phyloP scores from a whole-genome alignment of 345 rosid species.

The Aquilaria yunnanensis region DNA sequence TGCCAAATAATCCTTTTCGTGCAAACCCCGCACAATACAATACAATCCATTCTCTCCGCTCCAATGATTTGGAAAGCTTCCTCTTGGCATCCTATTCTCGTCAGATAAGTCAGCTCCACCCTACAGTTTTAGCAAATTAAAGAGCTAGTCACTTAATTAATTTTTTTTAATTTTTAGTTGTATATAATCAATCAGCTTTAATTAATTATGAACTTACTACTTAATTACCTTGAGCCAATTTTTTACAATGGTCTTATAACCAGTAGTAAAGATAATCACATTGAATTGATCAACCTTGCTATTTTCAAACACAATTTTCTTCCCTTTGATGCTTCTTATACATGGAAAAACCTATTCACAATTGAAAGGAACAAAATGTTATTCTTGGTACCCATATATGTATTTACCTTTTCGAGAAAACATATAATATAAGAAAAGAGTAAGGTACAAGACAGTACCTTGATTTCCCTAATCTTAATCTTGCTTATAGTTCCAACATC shows the following conservation, averaged over 20 bases:
- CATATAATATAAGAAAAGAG: background rate
- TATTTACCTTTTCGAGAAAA: too few relatives aligned
- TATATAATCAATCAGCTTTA: background rate
- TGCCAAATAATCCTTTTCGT: too few relatives aligned
- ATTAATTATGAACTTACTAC: too few relatives aligned
- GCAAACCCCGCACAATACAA: too few relatives aligned
- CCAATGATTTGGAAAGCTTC: too few relatives aligned
- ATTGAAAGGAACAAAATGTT: too few relatives aligned
- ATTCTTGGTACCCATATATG: background rate
- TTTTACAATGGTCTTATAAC: conserved; percentile 9
- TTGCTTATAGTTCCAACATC: conserved; percentile 19
- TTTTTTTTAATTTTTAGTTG: background rate
- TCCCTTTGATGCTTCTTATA: background rate
- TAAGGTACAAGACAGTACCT: conserved; percentile 6
- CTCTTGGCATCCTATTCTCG: background rate
- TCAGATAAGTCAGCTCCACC: background rate
- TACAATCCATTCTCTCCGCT: too few relatives aligned
- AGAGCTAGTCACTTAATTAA: background rate
- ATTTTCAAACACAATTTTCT: background rate
- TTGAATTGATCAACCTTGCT: background rate
- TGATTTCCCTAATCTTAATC: conserved; percentile 14
- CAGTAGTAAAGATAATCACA: conserved; percentile 10
- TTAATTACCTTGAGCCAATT: conserved; percentile 5
- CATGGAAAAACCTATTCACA: conserved; percentile 2
- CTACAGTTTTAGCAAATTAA: background rate